Evolutionary conservation across 441 rosid species (phyloP).

Genomic region (Corymbia citriodora): DNA sequence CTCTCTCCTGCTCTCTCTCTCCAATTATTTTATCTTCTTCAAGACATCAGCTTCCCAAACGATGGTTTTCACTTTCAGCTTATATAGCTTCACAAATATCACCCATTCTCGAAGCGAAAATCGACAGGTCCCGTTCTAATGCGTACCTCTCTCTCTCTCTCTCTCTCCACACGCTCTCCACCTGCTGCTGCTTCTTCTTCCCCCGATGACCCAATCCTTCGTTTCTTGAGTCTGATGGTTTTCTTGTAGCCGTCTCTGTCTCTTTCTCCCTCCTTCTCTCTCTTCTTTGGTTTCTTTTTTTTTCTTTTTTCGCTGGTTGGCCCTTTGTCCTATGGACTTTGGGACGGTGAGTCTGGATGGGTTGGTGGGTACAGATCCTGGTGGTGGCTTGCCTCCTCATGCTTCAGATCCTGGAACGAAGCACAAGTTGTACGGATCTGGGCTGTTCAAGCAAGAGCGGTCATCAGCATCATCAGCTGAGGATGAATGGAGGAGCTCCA

Average conservation of each 20-base stretch:
- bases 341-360: slow-evolving; percentile 45
- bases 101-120: neutral
- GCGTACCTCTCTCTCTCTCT: neutral
- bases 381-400: slow-evolving; percentile 26
- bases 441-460: slow-evolving; percentile 54
- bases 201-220: neutral
- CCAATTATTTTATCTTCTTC: slow-evolving; percentile 22
- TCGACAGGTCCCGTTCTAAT: slow-evolving; percentile 1
- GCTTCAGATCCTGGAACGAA: slow-evolving; percentile 45
- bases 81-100: neutral
- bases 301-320: slow-evolving; percentile 10
- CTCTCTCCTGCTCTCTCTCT: slow-evolving; percentile 15
- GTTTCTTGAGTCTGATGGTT: neutral
- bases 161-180: neutral
- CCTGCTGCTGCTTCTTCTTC: neutral
- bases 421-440: slow-evolving; percentile 50
- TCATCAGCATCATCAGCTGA: slow-evolving; percentile 33
- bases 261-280: rapidly evolving
- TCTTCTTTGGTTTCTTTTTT: neutral
- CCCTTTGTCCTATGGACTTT: slow-evolving; percentile 37
- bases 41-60: slow-evolving; percentile 3
- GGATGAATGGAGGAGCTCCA: slow-evolving; percentile 53
- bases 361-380: slow-evolving; percentile 31
- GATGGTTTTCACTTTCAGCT: slow-evolving; percentile 17
- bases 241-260: neutral